phyloP scores from a whole-genome alignment of 1,284 basidiomycete species.

The Phylloboletellus chloephorus region DNA sequence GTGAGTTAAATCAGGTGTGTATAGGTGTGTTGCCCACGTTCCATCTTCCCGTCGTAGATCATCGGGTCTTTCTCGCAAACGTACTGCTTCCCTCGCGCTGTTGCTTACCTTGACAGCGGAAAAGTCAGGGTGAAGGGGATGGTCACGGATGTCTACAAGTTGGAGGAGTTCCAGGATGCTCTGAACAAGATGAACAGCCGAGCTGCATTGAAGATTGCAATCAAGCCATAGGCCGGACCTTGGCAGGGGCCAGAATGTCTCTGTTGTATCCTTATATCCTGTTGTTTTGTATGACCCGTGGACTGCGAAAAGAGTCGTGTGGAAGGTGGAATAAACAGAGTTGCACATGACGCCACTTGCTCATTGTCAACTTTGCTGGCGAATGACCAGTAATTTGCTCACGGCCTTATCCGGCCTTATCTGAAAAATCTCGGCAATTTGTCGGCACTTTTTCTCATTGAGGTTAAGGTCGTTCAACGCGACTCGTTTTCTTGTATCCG shows the following conservation, averaged over 20 bases:
- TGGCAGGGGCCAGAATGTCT: background rate
- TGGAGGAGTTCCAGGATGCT: slow-evolving; percentile 76
- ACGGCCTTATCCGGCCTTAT: background rate
- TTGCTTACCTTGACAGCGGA: slow-evolving; percentile 81
- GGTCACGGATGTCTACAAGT: slow-evolving; percentile 69
- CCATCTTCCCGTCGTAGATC: slow-evolving; percentile 44
- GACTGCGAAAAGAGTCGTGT: background rate
- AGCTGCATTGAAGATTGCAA: slow-evolving; percentile 62
- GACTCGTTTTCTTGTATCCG: background rate
- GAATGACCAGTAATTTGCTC: slow-evolving; percentile 1
- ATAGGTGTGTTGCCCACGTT: slow-evolving; percentile 3
- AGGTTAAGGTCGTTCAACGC: background rate
- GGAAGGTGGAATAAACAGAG: background rate
- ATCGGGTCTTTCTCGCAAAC: slow-evolving; percentile 84
- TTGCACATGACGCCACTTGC: too few relatives aligned
- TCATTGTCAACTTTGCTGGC: too few relatives aligned
- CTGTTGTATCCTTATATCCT: slow-evolving; percentile 22
- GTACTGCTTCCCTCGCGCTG: slow-evolving; percentile 82
- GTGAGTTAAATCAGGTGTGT: slow-evolving; percentile 35
- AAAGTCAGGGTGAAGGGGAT: slow-evolving; percentile 81
- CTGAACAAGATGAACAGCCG: slow-evolving; percentile 80
- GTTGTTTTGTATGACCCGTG: slow-evolving; percentile 2
- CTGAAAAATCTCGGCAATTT: too few relatives aligned
- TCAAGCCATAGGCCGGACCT: slow-evolving; percentile 40
- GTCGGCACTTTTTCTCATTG: background rate